Evolutionary conservation across 805 yeast genomes (phyloP), one percentile per base, ranked within the genome.

Genomic region (Candida broadrunensis): DNA sequence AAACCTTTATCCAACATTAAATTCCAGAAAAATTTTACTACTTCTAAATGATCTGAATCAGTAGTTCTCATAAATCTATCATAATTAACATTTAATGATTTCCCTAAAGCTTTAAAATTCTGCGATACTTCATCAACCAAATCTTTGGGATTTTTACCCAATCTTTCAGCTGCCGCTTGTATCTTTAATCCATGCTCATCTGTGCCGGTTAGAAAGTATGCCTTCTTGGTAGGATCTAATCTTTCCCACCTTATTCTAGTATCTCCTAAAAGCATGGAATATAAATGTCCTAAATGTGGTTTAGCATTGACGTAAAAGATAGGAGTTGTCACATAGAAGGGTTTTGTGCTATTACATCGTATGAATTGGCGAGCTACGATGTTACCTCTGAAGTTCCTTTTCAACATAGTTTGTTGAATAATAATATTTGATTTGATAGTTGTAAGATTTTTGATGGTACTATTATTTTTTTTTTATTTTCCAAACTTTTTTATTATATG

Each of bases 121-220:
- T 63, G 55, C 1, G 88, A 77, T 2, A 88, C 74, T 12, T 63
- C 63, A 56, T 91, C 96, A 17, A 89, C 95, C 51, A 90, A 85
- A 33, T 60, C 55, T 52, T 83, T 74, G 1, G 97, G 72, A 1
- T 65, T 64, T n/a, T 60, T 56, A 0, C 72, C 71, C 5, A 55
- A 54, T 11, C 70, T 73, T 42, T 68, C 70, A 0, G 97, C 95
- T 0, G 95, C 97, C n/a, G 77, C 71, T 52, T 88, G 95, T 23
- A 91, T 91, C 67, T 93, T 93, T 40, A 89, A 65, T 0, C 99
- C 99, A 60, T 93, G 99, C 61, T 93, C 99, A 60, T 93, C 99
- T 0, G 97, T 90, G 0, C 99, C 99, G 0, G 98, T 93, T 5
- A 87, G 77, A 54, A 90, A 75, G 44, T 66, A 75, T 1, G 81